These are phyloP conservation scores for Phytopythium boreale DNA, from an alignment of 352 stramenopile genomes.

Conservation along the genomic window DNA sequence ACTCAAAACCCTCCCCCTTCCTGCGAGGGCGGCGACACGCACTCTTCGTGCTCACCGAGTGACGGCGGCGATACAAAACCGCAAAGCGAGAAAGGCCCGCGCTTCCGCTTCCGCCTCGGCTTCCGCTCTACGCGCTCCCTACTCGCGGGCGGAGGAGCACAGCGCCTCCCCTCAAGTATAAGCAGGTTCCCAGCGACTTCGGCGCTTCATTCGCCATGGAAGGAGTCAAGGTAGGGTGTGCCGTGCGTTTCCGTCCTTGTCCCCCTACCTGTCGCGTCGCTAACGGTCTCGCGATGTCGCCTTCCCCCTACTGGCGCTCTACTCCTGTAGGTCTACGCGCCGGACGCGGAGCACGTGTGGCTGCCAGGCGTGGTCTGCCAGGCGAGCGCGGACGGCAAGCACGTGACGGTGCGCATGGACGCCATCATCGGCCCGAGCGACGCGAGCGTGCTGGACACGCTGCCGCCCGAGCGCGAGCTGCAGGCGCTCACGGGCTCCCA, in stretches of 20 bases:
- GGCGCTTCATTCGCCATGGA: conserved; percentile 30
- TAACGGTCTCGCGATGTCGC: too few relatives aligned
- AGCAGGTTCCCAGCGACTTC: neutral
- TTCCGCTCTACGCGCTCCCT: neutral
- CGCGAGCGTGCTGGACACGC: conserved; percentile 26
- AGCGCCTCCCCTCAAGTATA: neutral
- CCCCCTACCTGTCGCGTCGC: neutral
- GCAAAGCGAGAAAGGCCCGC: neutral
- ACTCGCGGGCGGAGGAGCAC: neutral
- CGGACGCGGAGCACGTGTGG: conserved; percentile 77
- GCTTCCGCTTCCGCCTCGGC: neutral
- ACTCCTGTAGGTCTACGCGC: conserved; percentile 83
- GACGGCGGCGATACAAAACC: too few relatives aligned
- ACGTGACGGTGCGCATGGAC: conserved; percentile 64
- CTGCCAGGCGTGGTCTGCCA: conserved; percentile 70
- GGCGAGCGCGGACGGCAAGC: conserved; percentile 32
- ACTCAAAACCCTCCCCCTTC: neutral
- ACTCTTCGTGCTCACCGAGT: too few relatives aligned
- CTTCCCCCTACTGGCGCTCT: too few relatives aligned
- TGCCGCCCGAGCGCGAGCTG: conserved; percentile 53
- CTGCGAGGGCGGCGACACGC: neutral
- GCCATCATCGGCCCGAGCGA: conserved; percentile 54
- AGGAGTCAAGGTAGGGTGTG: conserved; percentile 47
- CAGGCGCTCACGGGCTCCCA: conserved; percentile 50
- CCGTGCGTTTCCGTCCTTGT: neutral